phyloP scores from a whole-genome alignment of 257 asterid genomes.

The Schizonepeta tenuifolia region DNA sequence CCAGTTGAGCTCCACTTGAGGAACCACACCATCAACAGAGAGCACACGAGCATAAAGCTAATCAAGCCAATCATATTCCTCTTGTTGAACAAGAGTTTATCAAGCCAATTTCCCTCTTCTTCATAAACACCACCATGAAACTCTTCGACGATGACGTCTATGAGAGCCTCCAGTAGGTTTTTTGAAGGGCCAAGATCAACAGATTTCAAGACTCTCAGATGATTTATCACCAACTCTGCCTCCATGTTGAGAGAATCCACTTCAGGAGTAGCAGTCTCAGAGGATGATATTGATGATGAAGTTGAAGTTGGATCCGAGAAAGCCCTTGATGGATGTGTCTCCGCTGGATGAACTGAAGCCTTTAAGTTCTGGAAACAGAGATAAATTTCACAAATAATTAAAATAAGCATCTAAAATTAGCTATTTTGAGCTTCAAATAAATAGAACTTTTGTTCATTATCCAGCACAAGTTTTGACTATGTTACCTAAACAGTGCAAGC shows the following conservation, averaged over 20 bases:
- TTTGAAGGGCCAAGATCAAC: constrained; percentile 48
- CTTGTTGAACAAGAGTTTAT: constrained; percentile 39
- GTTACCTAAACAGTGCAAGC: neutral
- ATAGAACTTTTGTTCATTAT: neutral
- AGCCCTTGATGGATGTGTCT: constrained; percentile 35
- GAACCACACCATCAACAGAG: constrained; percentile 27
- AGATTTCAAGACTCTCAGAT: constrained; percentile 48
- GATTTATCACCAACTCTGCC: constrained; percentile 50
- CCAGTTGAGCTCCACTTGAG: constrained; percentile 24
- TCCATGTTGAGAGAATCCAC: constrained; percentile 40
- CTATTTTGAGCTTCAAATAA: constrained; percentile 1
- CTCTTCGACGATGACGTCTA: constrained; percentile 48
- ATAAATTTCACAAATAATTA: neutral
- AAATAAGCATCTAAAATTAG: neutral
- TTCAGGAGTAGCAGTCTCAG: constrained; percentile 35
- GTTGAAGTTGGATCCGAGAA: constrained; percentile 46
- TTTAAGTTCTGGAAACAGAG: constrained; percentile 43
- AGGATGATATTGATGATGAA: constrained; percentile 34
- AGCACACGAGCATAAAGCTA: constrained; percentile 40
- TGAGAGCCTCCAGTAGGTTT: constrained; percentile 57
- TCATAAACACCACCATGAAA: constrained; percentile 43
- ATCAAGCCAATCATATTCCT: constrained; percentile 36
- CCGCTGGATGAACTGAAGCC: constrained; percentile 35
- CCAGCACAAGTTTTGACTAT: neutral
- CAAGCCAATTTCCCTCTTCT: constrained; percentile 45